Evolutionary conservation across 139 green algal species (phyloP), one percentile per base, ranked within the genome.

Genomic region (Closterium sp.): DNA sequence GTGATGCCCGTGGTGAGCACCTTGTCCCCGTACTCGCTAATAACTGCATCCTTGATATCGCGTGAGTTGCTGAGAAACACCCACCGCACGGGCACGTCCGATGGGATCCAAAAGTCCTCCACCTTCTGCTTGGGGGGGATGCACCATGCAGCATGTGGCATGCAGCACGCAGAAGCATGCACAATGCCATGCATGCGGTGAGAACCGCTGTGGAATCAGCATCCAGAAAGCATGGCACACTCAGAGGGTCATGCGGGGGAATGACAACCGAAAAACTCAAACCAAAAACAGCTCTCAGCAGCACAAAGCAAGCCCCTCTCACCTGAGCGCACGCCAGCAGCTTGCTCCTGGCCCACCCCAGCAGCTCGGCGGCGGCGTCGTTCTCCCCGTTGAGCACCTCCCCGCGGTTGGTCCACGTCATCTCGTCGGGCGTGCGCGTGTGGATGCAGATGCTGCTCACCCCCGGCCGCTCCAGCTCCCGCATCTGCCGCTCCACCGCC

Each of bases 1-100:
- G 83, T 34, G 83, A 86, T 86, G 83, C 83, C 83, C n/a, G 83
- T 86, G n/a, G 83, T 86, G n/a, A 86, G n/a, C 83, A 86, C 83
- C 83, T 86, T 76, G 12, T 76, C 55, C 16, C 55, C 55, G 55
- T 76, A 76, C 55, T 76, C 16, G 16, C 16, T 19, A 16, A 76
- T 16, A 16, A 76, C 55, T 19, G 55, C 55, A 16, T 76, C 55
- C 55, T 76, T 76, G 16, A 76, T 76, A 19, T 28, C 55, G 7
- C 55, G 55, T 19, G 55, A 76, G 55, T 76, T 76, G 55, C 55
- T 76, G 16, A 76, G 55, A 76, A 76, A 76, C 55, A 76, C 55
- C 55, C 55, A 76, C 55, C 55, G 55, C 55, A 76, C 55, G 3
- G 55, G 16, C 55, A 76, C 55, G 9, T 76, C 55, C 55, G 16